These are phyloP conservation scores for Diddensiella transvaalensis DNA, from an alignment of 805 yeast genomes.

Conservation along the genomic window DNA sequence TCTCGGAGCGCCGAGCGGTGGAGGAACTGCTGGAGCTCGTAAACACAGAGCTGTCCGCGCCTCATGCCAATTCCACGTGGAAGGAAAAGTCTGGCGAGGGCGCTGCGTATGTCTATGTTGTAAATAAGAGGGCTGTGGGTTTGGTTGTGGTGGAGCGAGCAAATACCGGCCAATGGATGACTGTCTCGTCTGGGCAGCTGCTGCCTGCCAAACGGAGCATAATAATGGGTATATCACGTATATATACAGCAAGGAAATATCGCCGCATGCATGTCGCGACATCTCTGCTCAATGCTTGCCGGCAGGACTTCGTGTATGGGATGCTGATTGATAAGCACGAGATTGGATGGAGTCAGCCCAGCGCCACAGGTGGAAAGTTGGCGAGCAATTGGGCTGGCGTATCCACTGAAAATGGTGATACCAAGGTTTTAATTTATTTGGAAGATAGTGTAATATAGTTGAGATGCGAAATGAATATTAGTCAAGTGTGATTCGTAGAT, in stretches of 20 bases:
- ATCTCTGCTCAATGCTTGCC: slow-evolving; percentile 38
- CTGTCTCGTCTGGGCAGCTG: slow-evolving; percentile 38
- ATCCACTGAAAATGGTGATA: background rate
- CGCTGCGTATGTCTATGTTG: slow-evolving; percentile 38
- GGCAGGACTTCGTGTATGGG: slow-evolving; percentile 44
- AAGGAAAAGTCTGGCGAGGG: slow-evolving; percentile 26
- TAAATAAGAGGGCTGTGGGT: slow-evolving; percentile 28
- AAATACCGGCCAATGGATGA: slow-evolving; percentile 26
- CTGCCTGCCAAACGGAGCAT: slow-evolving; percentile 29
- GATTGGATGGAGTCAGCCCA: slow-evolving; percentile 61
- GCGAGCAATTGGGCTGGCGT: slow-evolving; percentile 35
- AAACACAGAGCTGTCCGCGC: slow-evolving; percentile 52
- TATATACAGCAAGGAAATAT: slow-evolving; percentile 35
- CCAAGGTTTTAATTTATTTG: background rate
- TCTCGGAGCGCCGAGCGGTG: slow-evolving; percentile 27
- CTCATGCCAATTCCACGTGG: slow-evolving; percentile 31
- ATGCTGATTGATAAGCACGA: slow-evolving; percentile 34
- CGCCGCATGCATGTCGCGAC: slow-evolving; percentile 46
- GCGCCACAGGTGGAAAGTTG: slow-evolving; percentile 48
- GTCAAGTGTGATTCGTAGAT: too few species aligned
- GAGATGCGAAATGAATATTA: too few species aligned
- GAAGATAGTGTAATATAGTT: background rate
- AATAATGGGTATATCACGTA: slow-evolving; percentile 42
- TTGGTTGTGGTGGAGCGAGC: slow-evolving; percentile 25
- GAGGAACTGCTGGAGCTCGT: slow-evolving; percentile 42